Conservation (phyloP, 1,284 basidiomycete species). For the Lentinula novae-zelandiae region DNA sequence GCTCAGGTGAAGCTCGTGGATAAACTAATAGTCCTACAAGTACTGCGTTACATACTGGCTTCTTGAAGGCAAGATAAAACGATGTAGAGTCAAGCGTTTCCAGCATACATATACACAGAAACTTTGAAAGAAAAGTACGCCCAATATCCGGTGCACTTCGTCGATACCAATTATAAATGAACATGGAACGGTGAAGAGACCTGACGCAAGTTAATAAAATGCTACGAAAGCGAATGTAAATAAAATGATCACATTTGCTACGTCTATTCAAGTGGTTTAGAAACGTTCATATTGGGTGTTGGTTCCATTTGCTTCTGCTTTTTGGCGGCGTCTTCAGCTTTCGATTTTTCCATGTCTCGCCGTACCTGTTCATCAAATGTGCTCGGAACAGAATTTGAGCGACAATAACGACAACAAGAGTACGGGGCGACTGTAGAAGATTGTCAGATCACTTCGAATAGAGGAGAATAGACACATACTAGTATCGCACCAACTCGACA, state of each 20-base stretch:
- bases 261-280: background rate
- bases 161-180: too few relatives aligned
- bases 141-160: too few relatives aligned
- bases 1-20: too few relatives aligned
- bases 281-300: background rate
- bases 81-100: too few relatives aligned
- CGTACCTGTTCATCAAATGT: background rate
- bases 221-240: too few relatives aligned
- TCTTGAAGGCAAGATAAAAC: too few relatives aligned
- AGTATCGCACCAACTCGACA: conserved; percentile 1
- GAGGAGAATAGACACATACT: background rate
- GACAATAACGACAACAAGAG: background rate
- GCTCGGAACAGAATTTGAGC: background rate
- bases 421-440: background rate
- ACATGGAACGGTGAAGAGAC: too few relatives aligned
- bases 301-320: conserved; percentile 2
- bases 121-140: too few relatives aligned
- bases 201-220: too few relatives aligned
- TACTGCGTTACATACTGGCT: too few relatives aligned
- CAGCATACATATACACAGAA: too few relatives aligned
- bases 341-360: conserved; percentile 1
- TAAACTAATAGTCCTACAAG: too few relatives aligned
- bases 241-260: background rate
- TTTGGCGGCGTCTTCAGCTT: conserved; percentile 6
- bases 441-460: background rate